Conservation (phyloP, 225 moss, liverwort and hornwort species). For the Physcomitrellopsis africana region DNA sequence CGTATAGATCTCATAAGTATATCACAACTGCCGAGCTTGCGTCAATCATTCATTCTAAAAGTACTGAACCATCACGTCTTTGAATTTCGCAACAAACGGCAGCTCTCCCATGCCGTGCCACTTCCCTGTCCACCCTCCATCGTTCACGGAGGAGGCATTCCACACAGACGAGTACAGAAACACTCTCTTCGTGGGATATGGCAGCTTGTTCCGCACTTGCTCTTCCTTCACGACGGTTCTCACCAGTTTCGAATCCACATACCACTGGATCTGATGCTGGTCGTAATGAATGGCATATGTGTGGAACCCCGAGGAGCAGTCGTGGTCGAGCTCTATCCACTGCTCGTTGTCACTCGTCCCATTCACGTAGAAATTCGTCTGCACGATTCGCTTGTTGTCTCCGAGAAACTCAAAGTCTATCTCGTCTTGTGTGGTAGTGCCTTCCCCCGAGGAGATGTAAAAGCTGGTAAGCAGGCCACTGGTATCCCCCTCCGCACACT, state of each 20-base stretch:
- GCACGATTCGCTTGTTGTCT: constrained; percentile 59
- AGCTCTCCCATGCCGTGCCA: constrained; percentile 48
- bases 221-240: constrained; percentile 26
- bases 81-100: constrained; percentile 54
- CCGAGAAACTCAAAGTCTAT: constrained; percentile 67
- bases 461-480: constrained; percentile 62
- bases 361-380: constrained; percentile 71
- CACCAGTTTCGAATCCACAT: constrained; percentile 49
- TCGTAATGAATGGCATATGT: constrained; percentile 52
- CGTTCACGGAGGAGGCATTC: constrained; percentile 52
- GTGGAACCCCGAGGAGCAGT: constrained; percentile 57
- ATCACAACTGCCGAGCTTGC: too few relatives aligned
- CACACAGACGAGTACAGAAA: constrained; percentile 56
- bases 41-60: neutral
- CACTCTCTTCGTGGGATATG: constrained; percentile 45
- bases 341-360: constrained; percentile 47
- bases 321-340: constrained; percentile 48
- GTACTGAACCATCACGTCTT: constrained; percentile 39
- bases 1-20: too few relatives aligned
- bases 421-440: constrained; percentile 49
- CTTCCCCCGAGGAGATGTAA: constrained; percentile 59
- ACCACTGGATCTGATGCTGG: constrained; percentile 44
- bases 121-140: constrained; percentile 59
- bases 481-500: constrained; percentile 60
- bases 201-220: neutral